These are phyloP conservation scores for Artemisia argyi DNA, from an alignment of 129 eudicot genomes.

Conservation along the genomic window DNA sequence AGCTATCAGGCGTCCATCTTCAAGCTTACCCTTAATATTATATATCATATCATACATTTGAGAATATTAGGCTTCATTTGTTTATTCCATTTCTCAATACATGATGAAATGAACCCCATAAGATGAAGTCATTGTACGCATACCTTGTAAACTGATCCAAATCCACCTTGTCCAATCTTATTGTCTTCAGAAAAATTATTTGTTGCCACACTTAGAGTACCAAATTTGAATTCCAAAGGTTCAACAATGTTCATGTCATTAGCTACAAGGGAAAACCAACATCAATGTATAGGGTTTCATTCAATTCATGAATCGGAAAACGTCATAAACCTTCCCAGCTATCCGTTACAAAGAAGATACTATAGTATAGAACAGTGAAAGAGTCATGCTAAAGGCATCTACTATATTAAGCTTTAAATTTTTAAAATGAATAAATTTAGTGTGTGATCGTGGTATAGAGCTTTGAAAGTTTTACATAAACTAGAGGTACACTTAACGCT, in stretches of 20 bases:
- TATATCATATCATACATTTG: neutral
- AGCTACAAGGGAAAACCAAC: too few relatives aligned
- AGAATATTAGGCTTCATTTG: neutral
- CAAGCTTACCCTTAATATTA: constrained; percentile 30
- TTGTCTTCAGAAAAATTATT: constrained; percentile 20
- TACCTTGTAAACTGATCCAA: constrained; percentile 45
- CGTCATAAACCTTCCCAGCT: too few relatives aligned
- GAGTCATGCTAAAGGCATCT: too few relatives aligned
- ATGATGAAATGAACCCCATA: neutral
- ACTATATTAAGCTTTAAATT: too few relatives aligned
- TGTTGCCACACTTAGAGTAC: constrained; percentile 23
- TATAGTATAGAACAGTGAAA: too few relatives aligned
- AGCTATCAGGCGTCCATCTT: constrained; percentile 34
- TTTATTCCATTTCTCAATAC: neutral
- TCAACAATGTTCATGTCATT: constrained; percentile 19
- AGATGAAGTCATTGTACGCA: neutral
- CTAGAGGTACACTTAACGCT: too few relatives aligned
- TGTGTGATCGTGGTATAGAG: too few relatives aligned
- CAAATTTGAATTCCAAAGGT: constrained; percentile 35
- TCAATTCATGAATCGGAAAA: too few relatives aligned
- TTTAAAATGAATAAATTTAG: too few relatives aligned
- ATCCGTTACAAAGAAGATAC: too few relatives aligned
- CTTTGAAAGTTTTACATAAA: too few relatives aligned
- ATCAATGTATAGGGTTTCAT: neutral
- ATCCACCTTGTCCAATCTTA: constrained; percentile 46